A percentile compares a stretch with the other conserved stretches of the same genome.
These are phyloP conservation scores for Sonneratia alba DNA, from an alignment of 345 rosid genomes.

Conservation along the genomic window DNA sequence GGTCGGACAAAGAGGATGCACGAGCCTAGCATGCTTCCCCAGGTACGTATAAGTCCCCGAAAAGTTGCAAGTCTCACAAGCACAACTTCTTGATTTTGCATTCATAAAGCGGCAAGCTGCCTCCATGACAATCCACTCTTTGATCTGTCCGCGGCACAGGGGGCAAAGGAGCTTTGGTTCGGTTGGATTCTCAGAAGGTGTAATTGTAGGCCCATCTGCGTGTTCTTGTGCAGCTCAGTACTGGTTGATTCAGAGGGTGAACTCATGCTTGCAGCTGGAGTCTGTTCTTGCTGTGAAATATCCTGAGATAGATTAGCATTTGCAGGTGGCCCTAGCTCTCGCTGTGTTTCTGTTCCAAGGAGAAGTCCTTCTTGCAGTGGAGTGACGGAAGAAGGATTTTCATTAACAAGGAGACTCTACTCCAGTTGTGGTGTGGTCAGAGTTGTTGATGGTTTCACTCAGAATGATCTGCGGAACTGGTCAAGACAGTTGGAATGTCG, in stretches of 20 bases:
- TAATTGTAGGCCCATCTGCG: conserved; percentile 3
- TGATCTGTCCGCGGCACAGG: conserved; percentile 85
- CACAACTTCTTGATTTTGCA: conserved; percentile 77
- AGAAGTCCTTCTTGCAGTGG: background rate
- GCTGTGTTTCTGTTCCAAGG: background rate
- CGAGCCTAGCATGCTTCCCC: conserved; percentile 82
- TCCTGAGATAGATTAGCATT: background rate
- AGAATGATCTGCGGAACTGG: conserved; percentile 67
- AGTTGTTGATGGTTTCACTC: conserved; percentile 17
- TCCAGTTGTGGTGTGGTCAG: background rate
- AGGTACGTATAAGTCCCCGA: conserved; percentile 70
- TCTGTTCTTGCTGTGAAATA: conserved; percentile 24
- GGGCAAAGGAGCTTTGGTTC: conserved; percentile 65
- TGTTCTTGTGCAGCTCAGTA: conserved; percentile 17
- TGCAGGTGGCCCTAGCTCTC: background rate
- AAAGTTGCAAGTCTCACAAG: conserved; percentile 71
- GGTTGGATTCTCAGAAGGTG: conserved; percentile 26
- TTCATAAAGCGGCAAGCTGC: conserved; percentile 81
- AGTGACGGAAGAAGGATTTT: too few species aligned
- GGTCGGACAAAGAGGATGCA: conserved; percentile 79
- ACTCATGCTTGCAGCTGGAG: conserved; percentile 11
- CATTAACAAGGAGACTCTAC: too few species aligned
- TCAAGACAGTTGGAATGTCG: conserved; percentile 96
- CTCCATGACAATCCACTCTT: conserved; percentile 66
- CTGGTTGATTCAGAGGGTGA: conserved; percentile 15